A percentile compares a stretch with the other conserved stretches of the same genome.
Evolutionary conservation across 805 yeast genomes (phyloP).

Genomic region (Candida suzukii): DNA sequence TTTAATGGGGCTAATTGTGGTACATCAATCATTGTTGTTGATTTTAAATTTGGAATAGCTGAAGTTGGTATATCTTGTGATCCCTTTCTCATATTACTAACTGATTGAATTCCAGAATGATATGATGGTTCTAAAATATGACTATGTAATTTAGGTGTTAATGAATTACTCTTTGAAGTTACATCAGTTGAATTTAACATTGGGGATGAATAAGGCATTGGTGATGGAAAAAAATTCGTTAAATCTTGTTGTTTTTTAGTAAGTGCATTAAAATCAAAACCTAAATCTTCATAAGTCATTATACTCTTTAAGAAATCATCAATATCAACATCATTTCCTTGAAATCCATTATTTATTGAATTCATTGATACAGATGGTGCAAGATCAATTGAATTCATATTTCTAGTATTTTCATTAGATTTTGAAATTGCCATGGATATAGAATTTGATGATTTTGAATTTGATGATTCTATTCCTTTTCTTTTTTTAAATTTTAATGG

Average conservation of each 20-base stretch:
- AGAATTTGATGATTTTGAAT: too few species aligned
- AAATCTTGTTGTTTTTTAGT: background rate
- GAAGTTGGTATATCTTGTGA: background rate
- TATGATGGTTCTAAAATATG: background rate
- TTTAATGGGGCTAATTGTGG: too few species aligned
- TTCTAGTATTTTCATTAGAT: background rate
- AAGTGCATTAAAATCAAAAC: background rate
- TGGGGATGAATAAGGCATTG: background rate
- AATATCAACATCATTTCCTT: background rate
- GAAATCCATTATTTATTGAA: background rate
- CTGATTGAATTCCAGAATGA: background rate
- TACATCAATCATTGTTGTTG: too few species aligned
- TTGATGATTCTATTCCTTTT: background rate
- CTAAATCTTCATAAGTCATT: background rate
- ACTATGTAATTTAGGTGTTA: background rate
- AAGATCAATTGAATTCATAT: background rate
- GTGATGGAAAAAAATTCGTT: background rate
- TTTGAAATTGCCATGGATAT: too few species aligned
- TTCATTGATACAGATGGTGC: background rate
- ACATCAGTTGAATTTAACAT: background rate
- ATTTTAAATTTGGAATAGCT: background rate
- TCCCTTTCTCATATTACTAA: background rate
- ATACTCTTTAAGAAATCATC: conserved; percentile 1
- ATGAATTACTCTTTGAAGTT: background rate
- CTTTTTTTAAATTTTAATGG: background rate